Percentiles rank a stretch among this genome's conserved stretches.
These are phyloP conservation scores for Backusella mclennaniae DNA, from an alignment of 192 early-diverging fungal genomes.

Conservation along the genomic window DNA sequence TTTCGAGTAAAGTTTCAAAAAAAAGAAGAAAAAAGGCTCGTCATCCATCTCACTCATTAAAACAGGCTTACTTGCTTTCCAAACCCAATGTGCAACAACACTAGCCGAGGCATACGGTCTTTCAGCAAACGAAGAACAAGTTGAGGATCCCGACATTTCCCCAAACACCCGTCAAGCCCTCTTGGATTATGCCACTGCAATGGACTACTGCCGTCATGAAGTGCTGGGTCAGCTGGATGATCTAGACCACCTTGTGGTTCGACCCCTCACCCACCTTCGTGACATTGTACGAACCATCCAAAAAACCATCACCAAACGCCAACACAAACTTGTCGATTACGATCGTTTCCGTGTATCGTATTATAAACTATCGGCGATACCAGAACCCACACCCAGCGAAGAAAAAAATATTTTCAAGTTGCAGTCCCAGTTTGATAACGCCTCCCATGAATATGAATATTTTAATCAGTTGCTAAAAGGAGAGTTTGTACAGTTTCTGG, in stretches of 20 bases:
- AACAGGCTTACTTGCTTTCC: conserved; percentile 21
- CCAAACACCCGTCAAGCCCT: conserved; percentile 40
- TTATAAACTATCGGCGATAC: conserved; percentile 72
- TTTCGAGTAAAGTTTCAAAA: conserved; percentile 6
- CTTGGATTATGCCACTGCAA: conserved; percentile 49
- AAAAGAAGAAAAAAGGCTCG: neutral
- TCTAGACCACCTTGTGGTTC: conserved; percentile 74
- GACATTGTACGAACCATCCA: conserved; percentile 71
- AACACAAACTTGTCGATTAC: conserved; percentile 90
- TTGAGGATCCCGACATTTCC: conserved; percentile 35
- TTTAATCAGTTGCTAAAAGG: conserved; percentile 76
- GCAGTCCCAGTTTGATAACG: conserved; percentile 70
- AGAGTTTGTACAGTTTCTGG: conserved; percentile 75
- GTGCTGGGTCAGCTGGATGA: conserved; percentile 62
- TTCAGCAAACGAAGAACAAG: conserved; percentile 44
- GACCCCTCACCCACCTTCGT: conserved; percentile 69
- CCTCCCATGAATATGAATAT: conserved; percentile 78
- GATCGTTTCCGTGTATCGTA: conserved; percentile 75
- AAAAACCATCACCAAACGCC: conserved; percentile 82
- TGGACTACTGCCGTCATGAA: conserved; percentile 43
- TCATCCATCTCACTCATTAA: neutral
- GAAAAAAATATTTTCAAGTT: conserved; percentile 63
- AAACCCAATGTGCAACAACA: conserved; percentile 2
- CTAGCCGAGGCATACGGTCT: neutral
- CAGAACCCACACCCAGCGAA: conserved; percentile 55